Percentiles rank a stretch among this genome's conserved stretches.
Conservation (phyloP, 768 basidiomycete species). For the Hypsizygus marmoreus region DNA sequence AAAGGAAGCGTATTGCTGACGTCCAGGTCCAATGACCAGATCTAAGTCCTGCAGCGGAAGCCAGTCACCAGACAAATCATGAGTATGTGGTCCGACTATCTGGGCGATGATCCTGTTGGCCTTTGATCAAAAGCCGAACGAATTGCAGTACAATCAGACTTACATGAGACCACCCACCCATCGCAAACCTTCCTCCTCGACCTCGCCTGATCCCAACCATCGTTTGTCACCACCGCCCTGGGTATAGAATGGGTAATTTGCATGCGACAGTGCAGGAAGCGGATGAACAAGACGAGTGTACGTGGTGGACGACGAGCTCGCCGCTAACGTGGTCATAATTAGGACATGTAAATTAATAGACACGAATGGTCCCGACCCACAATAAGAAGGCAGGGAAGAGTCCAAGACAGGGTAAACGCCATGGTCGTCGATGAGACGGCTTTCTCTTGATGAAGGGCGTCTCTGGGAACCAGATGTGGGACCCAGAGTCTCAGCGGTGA, state of each 20-base stretch:
- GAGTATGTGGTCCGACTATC: conserved; percentile 46
- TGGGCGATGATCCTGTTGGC: conserved; percentile 61
- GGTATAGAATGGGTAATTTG: conserved; percentile 74
- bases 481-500: conserved; percentile 30
- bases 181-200: conserved; percentile 59
- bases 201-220: conserved; percentile 53
- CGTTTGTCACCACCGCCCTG: conserved; percentile 68
- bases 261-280: conserved; percentile 53
- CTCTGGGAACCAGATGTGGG: conserved; percentile 8
- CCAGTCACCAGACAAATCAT: conserved; percentile 34
- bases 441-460: conserved; percentile 13
- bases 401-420: conserved; percentile 44
- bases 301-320: conserved; percentile 31
- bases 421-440: conserved; percentile 38
- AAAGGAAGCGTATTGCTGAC: conserved; percentile 69
- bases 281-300: conserved; percentile 56
- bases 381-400: conserved; percentile 28
- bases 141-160: not conserved
- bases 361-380: too few species aligned
- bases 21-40: conserved; percentile 46
- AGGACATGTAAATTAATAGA: too few species aligned
- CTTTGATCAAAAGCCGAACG: not conserved
- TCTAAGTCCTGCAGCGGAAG: conserved; percentile 48
- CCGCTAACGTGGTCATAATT: too few species aligned
- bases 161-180: conserved; percentile 77